Base-by-base conservation (phyloP, 805 yeast genomes). In the Starmerella ratchasimensis region DNA sequence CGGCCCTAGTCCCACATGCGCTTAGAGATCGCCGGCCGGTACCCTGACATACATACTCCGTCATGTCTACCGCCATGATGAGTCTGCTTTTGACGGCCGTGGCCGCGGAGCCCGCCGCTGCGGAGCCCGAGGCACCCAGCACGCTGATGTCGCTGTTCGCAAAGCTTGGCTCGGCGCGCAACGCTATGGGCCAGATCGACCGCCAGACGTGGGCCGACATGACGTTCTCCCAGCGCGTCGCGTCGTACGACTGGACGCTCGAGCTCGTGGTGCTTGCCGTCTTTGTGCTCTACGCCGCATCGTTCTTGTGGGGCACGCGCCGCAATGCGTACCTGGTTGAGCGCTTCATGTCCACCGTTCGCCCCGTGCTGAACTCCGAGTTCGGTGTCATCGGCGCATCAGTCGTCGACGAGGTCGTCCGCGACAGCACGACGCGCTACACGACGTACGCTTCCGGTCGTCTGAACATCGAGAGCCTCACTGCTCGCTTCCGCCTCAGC, bases 391-490 rank as follows among this genome's bases (percentile, higher is more conserved):
- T 78, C 42, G 94, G 94, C 24, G 42, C 46, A 34, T 29, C 39
- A 17, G 49, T 46, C 17, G 44, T 37, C 7, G 32, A 37, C 15
- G 59, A 72, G 50, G 64, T 67, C 45, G 64, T 74, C 48, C 68
- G 71, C 56, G 93, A 79, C 53, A 69, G 74, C 34, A 62, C 75
- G 19, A 75, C 77, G 49, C 63, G 67, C 42, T 82, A 60, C 58
- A 60, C 67, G 9, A 65, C 80, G 26, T 90, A 82, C 56, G 93
- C 95, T 30, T 71, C 94, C 40, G 98, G 98, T 44, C 76, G 98
- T 58, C 63, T 72, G 42, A 77, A 82, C 57, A 68, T 90, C 43
- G 73, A 73, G 43, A 67, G 71, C 39, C 61, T 84, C 41, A 61
- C 68, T 40, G 65, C 77, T 33, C 72, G 68, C 45, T 65, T 84